Base-by-base conservation (phyloP, 352 stramenopile genomes). In the Phytopythium litorale region DNA sequence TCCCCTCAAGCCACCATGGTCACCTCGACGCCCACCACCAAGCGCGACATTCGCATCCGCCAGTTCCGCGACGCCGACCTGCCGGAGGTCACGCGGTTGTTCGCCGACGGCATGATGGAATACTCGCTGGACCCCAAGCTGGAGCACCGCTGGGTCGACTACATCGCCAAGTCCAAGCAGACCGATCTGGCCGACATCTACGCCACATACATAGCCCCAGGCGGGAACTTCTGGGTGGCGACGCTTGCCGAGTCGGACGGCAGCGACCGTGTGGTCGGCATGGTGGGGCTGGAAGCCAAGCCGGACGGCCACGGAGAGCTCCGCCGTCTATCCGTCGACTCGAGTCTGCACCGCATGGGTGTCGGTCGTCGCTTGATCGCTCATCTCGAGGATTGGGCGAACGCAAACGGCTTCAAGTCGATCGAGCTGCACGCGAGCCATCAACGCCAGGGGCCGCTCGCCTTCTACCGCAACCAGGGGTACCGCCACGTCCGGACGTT, bases 221-320 rank as follows among this genome's bases (percentile, higher is more conserved):
- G 75, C 0, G 75, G 75, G 21, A 76, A 78, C 53, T 84, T 84
- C 62, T 84, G 75, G 75, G 75, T 84, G 12, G 71, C 67, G 3
- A 68, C 62, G 19, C 13, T 72, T 1, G 25, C 70, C 56, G 54
- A 70, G 32, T 55, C 56, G 57, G 67, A 67, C 28, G 59, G 46
- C 1, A 55, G 63, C 18, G 60, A 65, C 28, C 66, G 60, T 7
- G 48, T 78, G 4, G 62, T 62, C 11, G 71, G 71, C 30, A 70
- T 72, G 60, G 66, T 73, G 16, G 71, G 49, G 2, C n/a, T 75
- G 9, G 61, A 75, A 56, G 51, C 52, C n/a, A 75, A 71, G 33
- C 49, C 43, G 3, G 59, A 68, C 4, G 56, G 33, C 5, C 12
- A 37, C 21, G 68, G 37, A 3, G 71, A 78, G 63, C 62, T 78